Evolutionary conservation across 805 yeast genomes (phyloP), one percentile per base, ranked within the genome.

Genomic region (Candida orba): DNA sequence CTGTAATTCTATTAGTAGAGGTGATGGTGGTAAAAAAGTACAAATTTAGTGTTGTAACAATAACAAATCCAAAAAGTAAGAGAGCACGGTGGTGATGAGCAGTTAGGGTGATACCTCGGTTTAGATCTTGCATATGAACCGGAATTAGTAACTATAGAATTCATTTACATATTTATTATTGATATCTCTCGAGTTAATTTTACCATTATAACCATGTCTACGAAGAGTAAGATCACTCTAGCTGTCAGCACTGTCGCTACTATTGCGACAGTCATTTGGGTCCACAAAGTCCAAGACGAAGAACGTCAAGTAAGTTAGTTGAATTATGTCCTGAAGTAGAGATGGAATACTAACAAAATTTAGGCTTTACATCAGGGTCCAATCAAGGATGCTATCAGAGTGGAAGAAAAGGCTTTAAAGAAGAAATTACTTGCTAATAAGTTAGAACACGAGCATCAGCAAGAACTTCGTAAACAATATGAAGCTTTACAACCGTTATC

Each of bases 331-430:
- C 17, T 14, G 8, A n/a, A 14, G 33, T 30, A 8, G n/a, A 37
- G 20, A 35, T 15, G 20, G 37, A 36, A 15, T 25, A 45, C 52
- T 50, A 46, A 49, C 52, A 10, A 18, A 4, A 27, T 27, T n/a
- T 24, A 71, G 77, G 81, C 83, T 2, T 67, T 86, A 37, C 81
- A 83, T 55, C 85, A 77, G 53, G 96, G 96, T 1, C 95, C 95
- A 5, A 77, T 84, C 54, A 84, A 84, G 54, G 96, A 87, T 59
- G 88, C 89, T 2, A 74, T 75, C 55, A 60, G 70, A 44, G 50
- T 58, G 59, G 57, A 50, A 63, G 65, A 53, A 60, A 65, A 49
- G 58, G 68, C 55, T 52, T 62, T 38, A 46, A 55, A 51, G 46
- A 59, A 51, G 49, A 54, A 44, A 49, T 61, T 52, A 46, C 52